Percentiles rank a stretch among this genome's conserved stretches.
Conservation (phyloP, 495 filamentous ascomycete species). For the Letharia lupina region DNA sequence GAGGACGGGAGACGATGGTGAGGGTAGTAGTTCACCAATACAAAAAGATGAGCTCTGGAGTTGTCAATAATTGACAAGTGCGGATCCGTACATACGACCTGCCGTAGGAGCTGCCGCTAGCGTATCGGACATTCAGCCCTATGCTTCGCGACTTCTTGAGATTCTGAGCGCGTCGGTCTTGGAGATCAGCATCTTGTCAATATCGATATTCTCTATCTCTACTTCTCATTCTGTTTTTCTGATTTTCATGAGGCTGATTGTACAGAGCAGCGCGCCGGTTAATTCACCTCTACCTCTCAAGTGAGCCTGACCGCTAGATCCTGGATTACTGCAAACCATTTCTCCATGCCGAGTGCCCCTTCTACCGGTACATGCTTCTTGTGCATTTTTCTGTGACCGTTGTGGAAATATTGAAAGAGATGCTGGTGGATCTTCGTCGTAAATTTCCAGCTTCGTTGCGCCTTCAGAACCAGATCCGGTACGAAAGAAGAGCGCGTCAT, state of each 20-base stretch:
- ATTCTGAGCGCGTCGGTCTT: constrained; percentile 6
- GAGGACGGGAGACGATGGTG: neutral
- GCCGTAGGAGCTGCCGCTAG: neutral
- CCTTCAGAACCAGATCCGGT: neutral
- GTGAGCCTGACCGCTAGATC: neutral
- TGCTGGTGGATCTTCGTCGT: neutral
- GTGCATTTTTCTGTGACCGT: neutral
- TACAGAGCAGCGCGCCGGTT: neutral
- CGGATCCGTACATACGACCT: neutral
- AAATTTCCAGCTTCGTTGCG: neutral
- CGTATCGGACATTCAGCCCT: constrained; percentile 3
- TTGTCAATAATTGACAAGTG: neutral
- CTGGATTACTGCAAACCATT: neutral
- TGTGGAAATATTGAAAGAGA: neutral
- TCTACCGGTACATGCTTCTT: neutral
- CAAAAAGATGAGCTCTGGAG: no score
- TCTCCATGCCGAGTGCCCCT: neutral
- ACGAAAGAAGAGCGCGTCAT: constrained; percentile 38
- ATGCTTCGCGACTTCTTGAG: constrained; percentile 9
- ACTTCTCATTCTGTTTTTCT: neutral
- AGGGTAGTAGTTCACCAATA: no score
- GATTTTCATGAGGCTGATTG: neutral
- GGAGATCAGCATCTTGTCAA: constrained; percentile 1
- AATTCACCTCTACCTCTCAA: neutral
- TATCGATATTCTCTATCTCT: neutral